These are phyloP conservation scores for Panaeolus cyanescens DNA, from an alignment of 768 basidiomycete genomes.

Conservation along the genomic window DNA sequence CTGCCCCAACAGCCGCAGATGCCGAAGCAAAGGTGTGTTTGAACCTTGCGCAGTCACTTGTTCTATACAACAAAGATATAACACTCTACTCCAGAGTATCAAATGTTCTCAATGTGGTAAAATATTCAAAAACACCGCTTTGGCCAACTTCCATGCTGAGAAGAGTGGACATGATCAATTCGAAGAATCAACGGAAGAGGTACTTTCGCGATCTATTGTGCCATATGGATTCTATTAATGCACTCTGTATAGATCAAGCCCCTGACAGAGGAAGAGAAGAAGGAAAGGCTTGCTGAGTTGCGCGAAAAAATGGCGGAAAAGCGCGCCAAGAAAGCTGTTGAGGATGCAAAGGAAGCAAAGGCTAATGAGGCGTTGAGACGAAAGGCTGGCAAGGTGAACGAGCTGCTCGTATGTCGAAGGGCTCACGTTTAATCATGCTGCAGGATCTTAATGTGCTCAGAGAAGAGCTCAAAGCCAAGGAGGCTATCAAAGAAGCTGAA, in stretches of 20 bases:
- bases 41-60: background rate
- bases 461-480: constrained; percentile 78
- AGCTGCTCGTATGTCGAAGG: constrained; percentile 6
- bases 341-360: constrained; percentile 73
- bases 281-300: constrained; percentile 77
- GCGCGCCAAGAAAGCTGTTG: constrained; percentile 66
- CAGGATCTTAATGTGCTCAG: constrained; percentile 73
- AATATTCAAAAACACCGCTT: constrained; percentile 80
- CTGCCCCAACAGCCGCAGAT: constrained; percentile 15
- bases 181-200: constrained; percentile 95
- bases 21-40: constrained; percentile 64
- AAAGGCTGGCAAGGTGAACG: constrained; percentile 76
- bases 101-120: constrained; percentile 86
- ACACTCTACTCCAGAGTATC: constrained; percentile 57
- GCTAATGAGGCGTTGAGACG: constrained; percentile 79
- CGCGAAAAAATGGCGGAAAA: constrained; percentile 80
- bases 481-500: constrained; percentile 82
- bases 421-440: background rate
- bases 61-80: background rate
- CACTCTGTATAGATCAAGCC: constrained; percentile 67
- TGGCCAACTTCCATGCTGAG: constrained; percentile 93
- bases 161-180: constrained; percentile 96
- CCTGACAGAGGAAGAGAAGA: constrained; percentile 92
- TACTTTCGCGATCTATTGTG: constrained; percentile 25
- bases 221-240: background rate